Base-by-base conservation (phyloP, 148 eudicot genomes). In the Talinum fruticosum region DNA sequence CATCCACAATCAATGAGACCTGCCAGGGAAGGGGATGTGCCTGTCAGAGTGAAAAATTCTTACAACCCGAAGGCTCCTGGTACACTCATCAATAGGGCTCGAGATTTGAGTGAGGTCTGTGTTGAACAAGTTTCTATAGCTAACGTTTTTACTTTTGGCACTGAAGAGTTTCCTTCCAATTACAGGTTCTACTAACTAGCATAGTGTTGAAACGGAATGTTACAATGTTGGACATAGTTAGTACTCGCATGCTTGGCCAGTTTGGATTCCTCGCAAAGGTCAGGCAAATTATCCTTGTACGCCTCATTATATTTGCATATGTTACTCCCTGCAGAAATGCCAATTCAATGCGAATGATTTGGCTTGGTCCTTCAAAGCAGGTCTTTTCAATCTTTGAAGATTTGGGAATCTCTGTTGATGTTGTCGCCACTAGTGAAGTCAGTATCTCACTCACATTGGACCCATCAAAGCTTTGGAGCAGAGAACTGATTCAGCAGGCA, bases 1-100 rank as follows among this genome's bases (percentile, higher is more conserved):
- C 99, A 96, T 80, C 99, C 99, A 38, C 99, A 93, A 84, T 93
- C 99, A 37, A 96, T 96, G 99, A 91, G 90, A 78, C 97, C 99
- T 81, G 99, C 97, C 41, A 87, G 97, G 79, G 97, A 96, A 81
- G 92, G 87, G 80, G 95, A 88, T 81, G 85, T 96, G 81, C 99
- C 97, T 66, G 99, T 93, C 18, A 87, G 99, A 83, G 99, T 96
- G 69, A 96, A 96, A 85, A 96, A 96, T 82, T 96, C 99, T 5
- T 96, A 96, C 83, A 96, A 96, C 83, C 93, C 97, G 14, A 91
- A 83, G 47, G 99, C 99, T 77, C 99, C 99, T 49, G 99, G 99
- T 62, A 96, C 99, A 73, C 88, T 96, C 44, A 93, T 96, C 80
- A 87, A 85, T 51, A 84, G 82, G 82, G 23, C 85, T 66, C 87